phyloP scores from a whole-genome alignment of 768 basidiomycete genomes.

The Leucocoprinus sp. region DNA sequence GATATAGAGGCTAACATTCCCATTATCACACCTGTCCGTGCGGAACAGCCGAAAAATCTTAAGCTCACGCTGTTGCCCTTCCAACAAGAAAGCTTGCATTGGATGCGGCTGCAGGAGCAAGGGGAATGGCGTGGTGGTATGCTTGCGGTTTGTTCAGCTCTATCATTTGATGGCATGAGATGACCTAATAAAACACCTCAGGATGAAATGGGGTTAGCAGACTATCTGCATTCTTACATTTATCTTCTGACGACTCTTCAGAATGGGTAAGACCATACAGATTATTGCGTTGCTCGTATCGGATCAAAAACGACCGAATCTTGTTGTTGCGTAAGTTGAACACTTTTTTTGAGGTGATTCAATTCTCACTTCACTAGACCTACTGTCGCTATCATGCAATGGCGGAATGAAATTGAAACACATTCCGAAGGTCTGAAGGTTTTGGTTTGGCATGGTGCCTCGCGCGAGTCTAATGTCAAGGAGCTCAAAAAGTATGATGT shows the following conservation, averaged over 20 bases:
- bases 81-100: constrained; percentile 88
- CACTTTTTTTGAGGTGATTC: neutral
- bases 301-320: constrained; percentile 70
- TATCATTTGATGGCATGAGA: neutral
- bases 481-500: constrained; percentile 84
- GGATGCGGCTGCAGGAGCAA: constrained; percentile 94
- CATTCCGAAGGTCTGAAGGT: constrained; percentile 83
- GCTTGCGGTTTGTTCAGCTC: constrained; percentile 58
- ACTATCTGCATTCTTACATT: neutral
- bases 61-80: constrained; percentile 87
- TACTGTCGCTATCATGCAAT: constrained; percentile 63
- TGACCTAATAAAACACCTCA: constrained; percentile 19
- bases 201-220: constrained; percentile 86
- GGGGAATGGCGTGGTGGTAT: constrained; percentile 86
- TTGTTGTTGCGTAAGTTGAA: constrained; percentile 80
- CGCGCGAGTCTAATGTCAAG: constrained; percentile 55
- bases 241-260: constrained; percentile 19
- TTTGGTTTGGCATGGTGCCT: constrained; percentile 86
- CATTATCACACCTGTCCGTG: constrained; percentile 56
- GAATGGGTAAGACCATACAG: constrained; percentile 96
- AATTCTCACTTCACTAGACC: constrained; percentile 24
- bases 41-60: constrained; percentile 73
- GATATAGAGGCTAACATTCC: constrained; percentile 61
- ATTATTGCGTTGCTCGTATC: constrained; percentile 85
- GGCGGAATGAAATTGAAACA: constrained; percentile 87